Conservation (phyloP, 257 asterid species). For the Gynochthodes officinalis region DNA sequence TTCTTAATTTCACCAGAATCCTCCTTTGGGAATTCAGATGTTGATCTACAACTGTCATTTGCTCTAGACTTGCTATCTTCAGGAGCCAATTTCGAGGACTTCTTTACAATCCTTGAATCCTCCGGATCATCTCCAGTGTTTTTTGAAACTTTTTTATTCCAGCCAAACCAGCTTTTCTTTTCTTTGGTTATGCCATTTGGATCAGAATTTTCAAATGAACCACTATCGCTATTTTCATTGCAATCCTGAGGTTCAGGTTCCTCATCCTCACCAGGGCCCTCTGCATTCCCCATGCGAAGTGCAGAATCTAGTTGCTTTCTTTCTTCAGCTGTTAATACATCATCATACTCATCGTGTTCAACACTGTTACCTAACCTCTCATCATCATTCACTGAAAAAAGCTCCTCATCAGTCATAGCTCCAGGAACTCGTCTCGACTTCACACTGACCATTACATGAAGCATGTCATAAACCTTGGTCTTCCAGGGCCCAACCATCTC, state of each 20-base stretch:
- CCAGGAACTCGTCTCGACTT: conserved; percentile 99
- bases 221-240: conserved; percentile 54
- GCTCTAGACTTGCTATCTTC: conserved; percentile 65
- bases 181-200: conserved; percentile 73
- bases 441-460: conserved; percentile 88
- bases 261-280: conserved; percentile 72
- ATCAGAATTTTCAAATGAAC: conserved; percentile 71
- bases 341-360: conserved; percentile 66
- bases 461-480: conserved; percentile 95
- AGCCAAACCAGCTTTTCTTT: conserved; percentile 90
- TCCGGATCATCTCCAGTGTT: conserved; percentile 69
- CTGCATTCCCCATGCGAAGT: conserved; percentile 62
- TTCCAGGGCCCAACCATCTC: conserved; percentile 97
- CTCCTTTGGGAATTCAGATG: conserved; percentile 65
- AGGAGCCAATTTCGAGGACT: conserved; percentile 71
- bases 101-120: conserved; percentile 72
- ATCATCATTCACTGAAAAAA: conserved; percentile 78
- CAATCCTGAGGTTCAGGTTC: conserved; percentile 67
- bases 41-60: conserved; percentile 58
- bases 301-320: conserved; percentile 92
- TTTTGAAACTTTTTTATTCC: conserved; percentile 84
- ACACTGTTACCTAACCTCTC: conserved; percentile 57
- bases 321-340: conserved; percentile 94
- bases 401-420: conserved; percentile 98
- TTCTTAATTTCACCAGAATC: conserved; percentile 64